Base-by-base conservation (phyloP, 495 filamentous ascomycete species). In the Daldinia bambusicola region DNA sequence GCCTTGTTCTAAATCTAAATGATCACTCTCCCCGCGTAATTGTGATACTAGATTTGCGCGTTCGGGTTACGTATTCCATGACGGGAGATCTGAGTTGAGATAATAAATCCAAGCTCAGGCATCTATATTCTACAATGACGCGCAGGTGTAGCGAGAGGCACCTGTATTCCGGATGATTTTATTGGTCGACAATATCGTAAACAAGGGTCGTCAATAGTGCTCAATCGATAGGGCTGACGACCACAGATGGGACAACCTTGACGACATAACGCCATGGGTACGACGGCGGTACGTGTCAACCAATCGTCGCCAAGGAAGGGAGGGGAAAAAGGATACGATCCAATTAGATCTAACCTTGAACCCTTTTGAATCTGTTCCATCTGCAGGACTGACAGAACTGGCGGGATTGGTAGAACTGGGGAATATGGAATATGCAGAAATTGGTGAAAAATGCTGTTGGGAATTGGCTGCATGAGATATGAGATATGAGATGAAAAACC, bases 161-260 rank as follows among this genome's bases (percentile, higher is more conserved):
- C 16, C 71, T 18, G 36, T n/a, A 74, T 74, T 74, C 31, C 30
- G 13, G 43, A 14, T 8, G 30, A 59, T 41, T 53, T 10, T 48
- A 74, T 74, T 74, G 71, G 71, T 16, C 13, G 50, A 57, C 20
- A 50, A 30, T 36, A 40, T 72, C 53, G 48, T 60, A 38, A 50
- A 51, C 26, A 58, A 14, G 52, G 57, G 34, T n/a, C 58, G 26
- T 20, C 22, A 66, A 63, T 9, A 57, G 62, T 73, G 34, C 63
- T 66, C 18, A 36, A 51, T 63, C 41, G 66, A 67, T 70, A 74
- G 71, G 71, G 71, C 71, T 74, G 71, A 74, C 62, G 66, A 70
- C 59, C 38, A 50, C 48, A 55, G 48, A 48, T 48, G 20, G 18
- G 34, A 36, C 34, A 10, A 36, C 34, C 9, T 53, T 16, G 50